phyloP scores from a whole-genome alignment of 768 basidiomycete genomes.

The Cyclocybe cylindracea region DNA sequence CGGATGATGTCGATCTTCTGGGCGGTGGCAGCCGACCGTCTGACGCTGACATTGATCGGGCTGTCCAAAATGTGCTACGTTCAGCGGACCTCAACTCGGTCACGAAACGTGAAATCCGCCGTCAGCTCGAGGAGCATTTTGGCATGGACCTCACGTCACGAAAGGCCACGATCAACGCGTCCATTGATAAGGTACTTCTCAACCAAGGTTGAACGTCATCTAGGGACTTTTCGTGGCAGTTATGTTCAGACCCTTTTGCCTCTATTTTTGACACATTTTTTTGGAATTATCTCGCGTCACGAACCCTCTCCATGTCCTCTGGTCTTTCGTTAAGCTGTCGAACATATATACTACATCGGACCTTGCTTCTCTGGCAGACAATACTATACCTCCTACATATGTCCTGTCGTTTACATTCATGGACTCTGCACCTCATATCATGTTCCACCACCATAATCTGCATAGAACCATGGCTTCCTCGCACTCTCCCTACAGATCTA shows the following conservation, averaged over 20 bases:
- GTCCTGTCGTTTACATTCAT: conserved; percentile 13
- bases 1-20: conserved; percentile 50
- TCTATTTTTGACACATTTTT: conserved; percentile 9
- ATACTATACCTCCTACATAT: conserved; percentile 9
- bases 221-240: conserved; percentile 10
- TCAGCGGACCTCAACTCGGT: conserved; percentile 85
- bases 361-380: conserved; percentile 12
- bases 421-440: conserved; percentile 8
- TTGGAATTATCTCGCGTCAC: conserved; percentile 16
- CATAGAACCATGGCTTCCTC: conserved; percentile 11
- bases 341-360: conserved; percentile 15
- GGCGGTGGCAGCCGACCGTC: conserved; percentile 40
- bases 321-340: conserved; percentile 12
- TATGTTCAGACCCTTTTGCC: conserved; percentile 1
- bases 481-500: no score
- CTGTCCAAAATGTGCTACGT: conserved; percentile 72
- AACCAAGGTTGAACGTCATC: conserved; percentile 35
- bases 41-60: conserved; percentile 72
- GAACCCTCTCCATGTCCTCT: conserved; percentile 15
- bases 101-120: conserved; percentile 90
- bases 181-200: conserved; percentile 73
- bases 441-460: conserved; percentile 18
- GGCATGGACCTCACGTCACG: conserved; percentile 74
- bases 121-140: conserved; percentile 80
- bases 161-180: conserved; percentile 74